Conservation (phyloP, 148 eudicot genomes). For the Cornus suecica region DNA sequence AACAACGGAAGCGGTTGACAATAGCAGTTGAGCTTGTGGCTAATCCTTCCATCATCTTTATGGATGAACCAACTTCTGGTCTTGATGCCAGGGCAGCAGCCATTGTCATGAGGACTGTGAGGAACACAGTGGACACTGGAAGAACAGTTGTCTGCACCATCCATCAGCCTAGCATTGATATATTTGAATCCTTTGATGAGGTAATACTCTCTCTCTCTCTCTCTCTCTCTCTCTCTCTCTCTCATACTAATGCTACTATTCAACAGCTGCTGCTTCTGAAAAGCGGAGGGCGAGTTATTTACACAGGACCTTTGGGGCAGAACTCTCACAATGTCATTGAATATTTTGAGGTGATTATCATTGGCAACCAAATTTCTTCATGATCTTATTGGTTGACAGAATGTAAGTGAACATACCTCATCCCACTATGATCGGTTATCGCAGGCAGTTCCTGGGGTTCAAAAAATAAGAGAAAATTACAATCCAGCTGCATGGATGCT, state of each 20-base stretch:
- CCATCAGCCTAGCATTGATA: conserved; percentile 77
- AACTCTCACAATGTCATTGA: conserved; percentile 60
- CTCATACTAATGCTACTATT: neutral
- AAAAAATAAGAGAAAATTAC: conserved; percentile 51
- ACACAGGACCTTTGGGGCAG: conserved; percentile 63
- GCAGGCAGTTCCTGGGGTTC: conserved; percentile 60
- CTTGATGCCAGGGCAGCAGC: conserved; percentile 88
- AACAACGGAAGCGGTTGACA: conserved; percentile 72
- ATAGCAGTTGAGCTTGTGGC: conserved; percentile 74
- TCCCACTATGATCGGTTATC: neutral
- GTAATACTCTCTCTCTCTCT: conserved; percentile 20
- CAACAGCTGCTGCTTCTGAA: conserved; percentile 65
- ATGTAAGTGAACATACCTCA: neutral
- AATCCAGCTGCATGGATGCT: conserved; percentile 91
- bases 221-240: neutral
- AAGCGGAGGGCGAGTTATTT: conserved; percentile 78
- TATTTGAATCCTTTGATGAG: conserved; percentile 81
- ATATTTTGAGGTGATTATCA: conserved; percentile 56
- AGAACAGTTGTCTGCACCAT: conserved; percentile 78
- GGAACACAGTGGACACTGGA: conserved; percentile 77
- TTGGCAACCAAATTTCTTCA: neutral
- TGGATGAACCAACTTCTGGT: conserved; percentile 89
- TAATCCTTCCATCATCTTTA: conserved; percentile 66
- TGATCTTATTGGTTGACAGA: neutral
- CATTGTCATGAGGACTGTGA: conserved; percentile 76